phyloP scores from a whole-genome alignment of 441 rosid genomes.

The Pelargonium cotyledonis region DNA sequence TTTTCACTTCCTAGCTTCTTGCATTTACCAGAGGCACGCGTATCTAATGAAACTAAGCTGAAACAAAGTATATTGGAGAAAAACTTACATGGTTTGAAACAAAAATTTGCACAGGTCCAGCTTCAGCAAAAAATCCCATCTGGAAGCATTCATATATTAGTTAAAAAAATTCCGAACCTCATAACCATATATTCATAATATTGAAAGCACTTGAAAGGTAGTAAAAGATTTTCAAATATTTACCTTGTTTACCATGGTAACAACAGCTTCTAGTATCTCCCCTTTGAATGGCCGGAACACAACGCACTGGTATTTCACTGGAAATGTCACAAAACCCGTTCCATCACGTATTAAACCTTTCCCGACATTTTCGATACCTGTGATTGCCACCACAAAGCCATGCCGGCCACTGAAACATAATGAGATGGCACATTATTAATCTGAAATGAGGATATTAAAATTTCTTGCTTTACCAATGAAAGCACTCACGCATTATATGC shows the following conservation, averaged over 20 bases:
- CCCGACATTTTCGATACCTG: constrained; percentile 71
- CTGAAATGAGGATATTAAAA: not conserved
- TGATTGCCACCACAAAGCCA: constrained; percentile 90
- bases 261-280: constrained; percentile 84
- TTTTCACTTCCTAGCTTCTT: not conserved
- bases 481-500: not conserved
- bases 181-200: not conserved
- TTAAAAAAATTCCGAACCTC: not conserved
- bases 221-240: not conserved
- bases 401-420: constrained; percentile 56
- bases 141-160: constrained; percentile 21
- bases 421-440: not conserved
- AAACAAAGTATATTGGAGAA: constrained; percentile 6
- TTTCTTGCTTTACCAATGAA: constrained; percentile 2
- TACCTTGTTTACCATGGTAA: constrained; percentile 89
- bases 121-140: constrained; percentile 97
- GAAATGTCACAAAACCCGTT: constrained; percentile 77
- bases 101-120: constrained; percentile 92
- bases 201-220: not conserved
- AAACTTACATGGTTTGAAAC: constrained; percentile 81
- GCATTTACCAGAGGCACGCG: not conserved
- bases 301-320: constrained; percentile 79
- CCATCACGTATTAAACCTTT: constrained; percentile 88
- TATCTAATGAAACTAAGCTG: not conserved
- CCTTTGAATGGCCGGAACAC: constrained; percentile 91